A percentile compares a stretch with the other conserved stretches of the same genome.
Evolutionary conservation across 2,329 filamentous ascomycete species (phyloP).

Genomic region (Microcyclospora tardicrescens): DNA sequence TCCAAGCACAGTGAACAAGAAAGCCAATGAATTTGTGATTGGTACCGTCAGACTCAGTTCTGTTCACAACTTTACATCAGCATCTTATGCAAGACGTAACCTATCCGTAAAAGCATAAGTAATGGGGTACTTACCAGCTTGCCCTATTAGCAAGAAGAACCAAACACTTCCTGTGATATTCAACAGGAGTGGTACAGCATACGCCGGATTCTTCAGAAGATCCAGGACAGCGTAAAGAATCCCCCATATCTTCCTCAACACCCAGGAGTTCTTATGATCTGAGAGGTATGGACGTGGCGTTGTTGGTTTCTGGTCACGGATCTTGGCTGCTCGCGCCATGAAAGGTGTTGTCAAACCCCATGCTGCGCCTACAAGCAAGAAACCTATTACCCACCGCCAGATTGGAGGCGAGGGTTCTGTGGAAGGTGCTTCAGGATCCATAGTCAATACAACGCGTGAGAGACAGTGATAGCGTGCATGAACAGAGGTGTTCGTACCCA

Average conservation of each 20-base stretch:
- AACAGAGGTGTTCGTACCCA: too few relatives aligned
- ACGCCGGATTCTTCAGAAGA: conserved; percentile 65
- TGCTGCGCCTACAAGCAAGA: conserved; percentile 78
- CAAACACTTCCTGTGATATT: conserved; percentile 90
- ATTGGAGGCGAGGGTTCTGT: conserved; percentile 27
- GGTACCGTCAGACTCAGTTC: conserved; percentile 88
- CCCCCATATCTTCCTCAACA: conserved; percentile 49
- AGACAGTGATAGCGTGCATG: background rate
- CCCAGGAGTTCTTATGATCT: conserved; percentile 37
- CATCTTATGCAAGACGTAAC: background rate
- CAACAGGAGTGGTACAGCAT: conserved; percentile 70
- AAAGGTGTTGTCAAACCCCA: conserved; percentile 88
- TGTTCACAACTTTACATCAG: conserved; percentile 24
- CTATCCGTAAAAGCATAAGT: conserved; percentile 15
- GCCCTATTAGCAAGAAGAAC: conserved; percentile 90
- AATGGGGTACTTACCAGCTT: conserved; percentile 54
- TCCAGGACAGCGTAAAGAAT: conserved; percentile 65
- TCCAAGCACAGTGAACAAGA: conserved; percentile 87
- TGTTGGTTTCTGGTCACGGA: conserved; percentile 31
- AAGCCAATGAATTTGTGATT: conserved; percentile 86
- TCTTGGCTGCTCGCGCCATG: conserved; percentile 71
- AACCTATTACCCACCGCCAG: conserved; percentile 76
- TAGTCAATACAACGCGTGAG: conserved; percentile 3
- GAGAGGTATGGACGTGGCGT: conserved; percentile 39
- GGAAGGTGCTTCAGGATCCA: conserved; percentile 18